phyloP scores from a whole-genome alignment of 225 moss, liverwort and hornwort species.

The Physcomitrium patens region DNA sequence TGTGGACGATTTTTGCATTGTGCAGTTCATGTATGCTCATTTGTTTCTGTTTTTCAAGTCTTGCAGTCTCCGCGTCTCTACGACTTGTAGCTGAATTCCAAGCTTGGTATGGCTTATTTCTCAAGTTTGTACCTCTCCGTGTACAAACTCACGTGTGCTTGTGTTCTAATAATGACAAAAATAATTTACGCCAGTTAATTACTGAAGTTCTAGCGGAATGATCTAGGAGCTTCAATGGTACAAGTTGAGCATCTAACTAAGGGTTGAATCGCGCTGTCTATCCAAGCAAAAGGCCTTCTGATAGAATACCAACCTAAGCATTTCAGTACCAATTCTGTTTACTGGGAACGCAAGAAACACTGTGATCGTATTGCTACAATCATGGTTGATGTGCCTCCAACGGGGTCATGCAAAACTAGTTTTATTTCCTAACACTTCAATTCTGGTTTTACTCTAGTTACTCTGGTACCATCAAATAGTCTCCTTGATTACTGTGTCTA shows the following conservation, averaged over 20 bases:
- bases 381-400: constrained; percentile 88
- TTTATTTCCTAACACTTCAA: constrained; percentile 53
- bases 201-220: constrained; percentile 46
- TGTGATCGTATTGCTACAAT: constrained; percentile 91
- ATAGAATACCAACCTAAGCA: constrained; percentile 98
- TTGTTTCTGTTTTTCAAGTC: constrained; percentile 29
- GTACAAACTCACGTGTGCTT: constrained; percentile 38
- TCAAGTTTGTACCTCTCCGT: constrained; percentile 28
- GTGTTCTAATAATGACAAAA: constrained; percentile 47
- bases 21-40: constrained; percentile 37
- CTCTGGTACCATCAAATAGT: constrained; percentile 38
- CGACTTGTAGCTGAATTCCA: constrained; percentile 32
- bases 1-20: constrained; percentile 35
- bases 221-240: constrained; percentile 52
- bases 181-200: constrained; percentile 39
- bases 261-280: constrained; percentile 56
- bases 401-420: constrained; percentile 88
- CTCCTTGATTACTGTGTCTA: constrained; percentile 23
- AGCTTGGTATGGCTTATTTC: constrained; percentile 37
- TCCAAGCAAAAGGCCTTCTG: constrained; percentile 97
- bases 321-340: constrained; percentile 99
- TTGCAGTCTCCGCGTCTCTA: constrained; percentile 29
- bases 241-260: constrained; percentile 53
- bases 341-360: constrained; percentile 94
- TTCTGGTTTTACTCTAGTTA: constrained; percentile 47